Percentiles rank a stretch among this genome's conserved stretches.
Evolutionary conservation across 108 stramenopile species (phyloP).

Genomic region (Skeletonema potamos): DNA sequence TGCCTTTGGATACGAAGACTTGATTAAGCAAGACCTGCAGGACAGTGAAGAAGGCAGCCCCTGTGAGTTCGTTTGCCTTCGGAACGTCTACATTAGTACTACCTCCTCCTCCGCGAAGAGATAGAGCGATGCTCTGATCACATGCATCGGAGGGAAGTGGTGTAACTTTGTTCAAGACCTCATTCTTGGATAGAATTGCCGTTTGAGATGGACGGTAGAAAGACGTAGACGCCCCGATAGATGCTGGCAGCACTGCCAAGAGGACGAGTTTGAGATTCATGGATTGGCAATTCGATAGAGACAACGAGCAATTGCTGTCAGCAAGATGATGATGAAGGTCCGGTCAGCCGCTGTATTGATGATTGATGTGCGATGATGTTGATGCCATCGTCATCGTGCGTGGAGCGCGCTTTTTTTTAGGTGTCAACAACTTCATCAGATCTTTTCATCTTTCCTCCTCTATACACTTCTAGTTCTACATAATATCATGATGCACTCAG

Average conservation of each 20-base stretch:
- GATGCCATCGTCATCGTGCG: not conserved
- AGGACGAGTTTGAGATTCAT: constrained; percentile 14
- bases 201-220: constrained; percentile 18
- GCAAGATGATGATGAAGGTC: no score
- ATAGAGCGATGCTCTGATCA: not conserved
- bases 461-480: not conserved
- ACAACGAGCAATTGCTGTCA: not conserved
- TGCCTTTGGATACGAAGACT: constrained; percentile 49
- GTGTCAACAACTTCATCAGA: no score
- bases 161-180: not conserved
- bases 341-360: no score
- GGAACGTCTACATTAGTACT: constrained; percentile 29
- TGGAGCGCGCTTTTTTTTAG: not conserved
- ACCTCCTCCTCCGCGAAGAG: constrained; percentile 7
- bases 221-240: constrained; percentile 25
- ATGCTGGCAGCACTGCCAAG: constrained; percentile 26
- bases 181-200: not conserved
- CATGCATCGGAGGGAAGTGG: constrained; percentile 2
- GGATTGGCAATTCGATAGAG: not conserved
- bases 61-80: constrained; percentile 27
- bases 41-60: constrained; percentile 50
- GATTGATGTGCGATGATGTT: no score
- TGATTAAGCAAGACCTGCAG: constrained; percentile 60
- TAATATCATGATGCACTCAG: constrained; percentile 2
- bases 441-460: not conserved